phyloP scores from a whole-genome alignment of 2,329 filamentous ascomycete genomes.

The Gliomastix tumulicola region DNA sequence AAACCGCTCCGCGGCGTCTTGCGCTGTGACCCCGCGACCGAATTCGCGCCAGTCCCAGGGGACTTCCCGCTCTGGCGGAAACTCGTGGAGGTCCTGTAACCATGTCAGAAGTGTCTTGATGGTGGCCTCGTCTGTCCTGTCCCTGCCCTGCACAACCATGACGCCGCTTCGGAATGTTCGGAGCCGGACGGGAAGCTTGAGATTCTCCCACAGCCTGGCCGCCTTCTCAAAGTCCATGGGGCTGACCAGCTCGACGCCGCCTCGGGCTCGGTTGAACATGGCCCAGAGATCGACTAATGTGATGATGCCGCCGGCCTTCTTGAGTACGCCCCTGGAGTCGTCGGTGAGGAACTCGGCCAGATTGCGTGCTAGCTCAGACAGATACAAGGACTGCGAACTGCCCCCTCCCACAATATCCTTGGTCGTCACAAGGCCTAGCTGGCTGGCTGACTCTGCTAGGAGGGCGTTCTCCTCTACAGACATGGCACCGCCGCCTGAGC shows the following conservation, averaged over 20 bases:
- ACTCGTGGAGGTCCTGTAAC: slow-evolving; percentile 65
- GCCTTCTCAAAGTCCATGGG: slow-evolving; percentile 90
- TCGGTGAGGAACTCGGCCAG: slow-evolving; percentile 86
- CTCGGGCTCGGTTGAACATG: slow-evolving; percentile 86
- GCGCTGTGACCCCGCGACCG: slow-evolving; percentile 80
- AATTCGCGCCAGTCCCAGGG: slow-evolving; percentile 72
- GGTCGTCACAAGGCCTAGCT: slow-evolving; percentile 84
- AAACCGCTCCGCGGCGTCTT: slow-evolving; percentile 83
- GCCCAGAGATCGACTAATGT: slow-evolving; percentile 89
- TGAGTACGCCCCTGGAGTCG: slow-evolving; percentile 70
- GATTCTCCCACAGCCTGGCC: slow-evolving; percentile 76
- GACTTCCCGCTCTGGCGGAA: slow-evolving; percentile 57
- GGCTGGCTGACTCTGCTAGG: slow-evolving; percentile 69
- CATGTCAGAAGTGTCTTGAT: slow-evolving; percentile 69
- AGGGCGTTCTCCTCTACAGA: slow-evolving; percentile 66
- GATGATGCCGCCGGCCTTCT: slow-evolving; percentile 78
- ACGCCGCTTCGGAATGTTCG: slow-evolving; percentile 88
- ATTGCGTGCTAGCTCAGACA: slow-evolving; percentile 79
- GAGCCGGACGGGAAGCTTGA: slow-evolving; percentile 79
- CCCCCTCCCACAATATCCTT: slow-evolving; percentile 85
- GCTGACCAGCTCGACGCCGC: slow-evolving; percentile 89
- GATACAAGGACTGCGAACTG: slow-evolving; percentile 73
- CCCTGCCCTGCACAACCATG: slow-evolving; percentile 84
- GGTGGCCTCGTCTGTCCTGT: slow-evolving; percentile 87
- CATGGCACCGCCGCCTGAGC: slow-evolving; percentile 49